These are phyloP conservation scores for Helenozyma baotianmanensis DNA, from an alignment of 805 yeast genomes.

Conservation along the genomic window DNA sequence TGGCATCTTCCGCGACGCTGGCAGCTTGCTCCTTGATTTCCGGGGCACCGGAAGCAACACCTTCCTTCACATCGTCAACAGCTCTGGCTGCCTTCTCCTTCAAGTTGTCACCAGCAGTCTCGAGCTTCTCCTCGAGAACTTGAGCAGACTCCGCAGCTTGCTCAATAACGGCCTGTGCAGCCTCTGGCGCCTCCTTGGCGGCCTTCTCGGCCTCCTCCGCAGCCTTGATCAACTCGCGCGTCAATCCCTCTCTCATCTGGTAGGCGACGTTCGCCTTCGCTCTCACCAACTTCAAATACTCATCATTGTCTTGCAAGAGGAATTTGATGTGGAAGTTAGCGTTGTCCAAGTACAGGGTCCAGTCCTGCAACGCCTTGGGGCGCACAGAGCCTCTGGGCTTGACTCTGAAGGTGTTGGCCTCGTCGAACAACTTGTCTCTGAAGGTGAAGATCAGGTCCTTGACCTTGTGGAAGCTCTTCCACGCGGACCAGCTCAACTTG, in stretches of 20 bases:
- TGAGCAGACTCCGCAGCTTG: no score
- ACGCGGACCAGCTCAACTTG: slow-evolving; percentile 20
- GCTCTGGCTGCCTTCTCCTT: no score
- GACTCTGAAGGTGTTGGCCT: slow-evolving; percentile 20
- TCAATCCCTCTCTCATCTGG: slow-evolving; percentile 31
- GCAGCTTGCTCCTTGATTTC: no score
- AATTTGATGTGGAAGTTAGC: slow-evolving; percentile 44
- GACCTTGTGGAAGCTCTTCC: slow-evolving; percentile 54
- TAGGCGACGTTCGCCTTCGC: slow-evolving; percentile 43
- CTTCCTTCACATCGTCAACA: no score
- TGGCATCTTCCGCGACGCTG: no score
- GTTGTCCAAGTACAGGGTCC: slow-evolving; percentile 33
- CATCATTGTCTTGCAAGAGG: slow-evolving; percentile 56
- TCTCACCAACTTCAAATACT: slow-evolving; percentile 29
- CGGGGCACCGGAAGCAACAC: no score
- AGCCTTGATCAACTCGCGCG: slow-evolving; percentile 5
- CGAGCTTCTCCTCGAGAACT: no score
- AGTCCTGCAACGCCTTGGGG: slow-evolving; percentile 34
- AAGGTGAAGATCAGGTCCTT: slow-evolving; percentile 52
- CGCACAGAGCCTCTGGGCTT: slow-evolving; percentile 14
- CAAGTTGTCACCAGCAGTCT: no score
- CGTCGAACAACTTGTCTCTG: slow-evolving; percentile 47
- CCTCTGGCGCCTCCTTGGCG: no score
- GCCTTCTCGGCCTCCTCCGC: slow-evolving; percentile 6
- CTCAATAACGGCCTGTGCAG: no score